Percentiles rank a stretch among this genome's conserved stretches.
Conservation (phyloP, 768 basidiomycete species). For the Leucogyrophana mollusca region DNA sequence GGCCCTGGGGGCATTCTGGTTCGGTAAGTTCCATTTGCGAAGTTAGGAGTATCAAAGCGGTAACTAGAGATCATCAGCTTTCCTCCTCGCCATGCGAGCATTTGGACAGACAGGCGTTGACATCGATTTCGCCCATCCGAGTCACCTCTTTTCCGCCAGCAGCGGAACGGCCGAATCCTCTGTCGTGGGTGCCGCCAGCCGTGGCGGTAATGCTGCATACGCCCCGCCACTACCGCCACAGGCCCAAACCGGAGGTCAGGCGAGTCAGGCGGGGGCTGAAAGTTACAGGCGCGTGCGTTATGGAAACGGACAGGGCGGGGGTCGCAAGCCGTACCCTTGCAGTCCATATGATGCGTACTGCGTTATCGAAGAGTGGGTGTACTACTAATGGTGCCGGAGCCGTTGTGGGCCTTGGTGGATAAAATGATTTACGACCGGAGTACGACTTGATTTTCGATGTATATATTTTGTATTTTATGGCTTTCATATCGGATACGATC, state of each 20-base stretch:
- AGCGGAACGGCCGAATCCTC: conserved; percentile 33
- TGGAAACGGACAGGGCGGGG: conserved; percentile 20
- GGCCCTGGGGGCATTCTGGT: conserved; percentile 72
- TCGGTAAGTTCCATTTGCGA: conserved; percentile 48
- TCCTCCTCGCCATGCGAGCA: conserved; percentile 43
- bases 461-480: conserved; percentile 21
- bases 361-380: conserved; percentile 69
- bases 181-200: conserved; percentile 30
- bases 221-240: conserved; percentile 12
- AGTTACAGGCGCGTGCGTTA: conserved; percentile 7
- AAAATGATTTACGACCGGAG: neutral
- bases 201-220: conserved; percentile 17
- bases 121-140: conserved; percentile 26
- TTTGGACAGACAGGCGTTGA: conserved; percentile 30
- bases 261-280: conserved; percentile 22
- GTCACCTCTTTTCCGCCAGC: conserved; percentile 30
- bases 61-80: conserved; percentile 24
- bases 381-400: conserved; percentile 31
- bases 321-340: conserved; percentile 51
- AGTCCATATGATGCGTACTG: conserved; percentile 61
- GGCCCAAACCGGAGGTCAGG: conserved; percentile 14
- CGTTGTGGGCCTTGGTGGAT: neutral
- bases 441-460: conserved; percentile 9
- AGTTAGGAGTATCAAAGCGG: neutral
- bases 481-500: conserved; percentile 2